Base-by-base conservation (phyloP, 257 asterid species). In the Leonotis leonurus region DNA sequence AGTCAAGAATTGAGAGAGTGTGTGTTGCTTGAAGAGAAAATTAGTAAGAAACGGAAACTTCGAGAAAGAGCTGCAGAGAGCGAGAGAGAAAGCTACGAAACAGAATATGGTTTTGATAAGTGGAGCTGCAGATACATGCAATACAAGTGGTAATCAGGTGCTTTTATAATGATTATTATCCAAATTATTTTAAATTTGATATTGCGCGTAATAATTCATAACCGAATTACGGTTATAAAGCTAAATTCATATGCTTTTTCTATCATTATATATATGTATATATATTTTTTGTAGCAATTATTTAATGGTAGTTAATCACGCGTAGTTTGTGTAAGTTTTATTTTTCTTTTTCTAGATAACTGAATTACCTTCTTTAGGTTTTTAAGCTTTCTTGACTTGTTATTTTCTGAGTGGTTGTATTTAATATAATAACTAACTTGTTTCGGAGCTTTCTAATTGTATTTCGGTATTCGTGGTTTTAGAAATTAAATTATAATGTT, bases 41-140 rank as follows among this genome's bases (percentile, higher is more conserved):
- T 20, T 21, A 20, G 44, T 11, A 20, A 62, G 39, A 6, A 12
- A 65, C 18, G 40, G 58, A 8, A 36, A 70, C 32, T 51, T 8
- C 21, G 62, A 55, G 16, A 37, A 37, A 16, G 22, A 13, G 43
- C 3, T 30, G 14, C 16, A 33, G 29, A 65, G 60, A 24, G 33
- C 4, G 56, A 49, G 56, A 6, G 12, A 35, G 64, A n/a, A n/a
- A n/a, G n/a, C n/a, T n/a, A n/a, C n/a, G n/a, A 53, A 33, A 48
- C 40, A 40, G 17, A 56, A 36, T 35, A 14, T 46, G 46, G 55
- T n/a, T n/a, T 25, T 73, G 78, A 73, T 73, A 73, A 73, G 78
- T 67, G 67, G 62, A 55, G 27, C 24, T 9, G 73, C 73, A 54
- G 43, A 62, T 70, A 70, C 58, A 13, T n/a, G 54, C 62, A n/a